These are phyloP conservation scores for Fusarium clavum DNA, from an alignment of 2,329 filamentous ascomycete genomes.

Conservation along the genomic window DNA sequence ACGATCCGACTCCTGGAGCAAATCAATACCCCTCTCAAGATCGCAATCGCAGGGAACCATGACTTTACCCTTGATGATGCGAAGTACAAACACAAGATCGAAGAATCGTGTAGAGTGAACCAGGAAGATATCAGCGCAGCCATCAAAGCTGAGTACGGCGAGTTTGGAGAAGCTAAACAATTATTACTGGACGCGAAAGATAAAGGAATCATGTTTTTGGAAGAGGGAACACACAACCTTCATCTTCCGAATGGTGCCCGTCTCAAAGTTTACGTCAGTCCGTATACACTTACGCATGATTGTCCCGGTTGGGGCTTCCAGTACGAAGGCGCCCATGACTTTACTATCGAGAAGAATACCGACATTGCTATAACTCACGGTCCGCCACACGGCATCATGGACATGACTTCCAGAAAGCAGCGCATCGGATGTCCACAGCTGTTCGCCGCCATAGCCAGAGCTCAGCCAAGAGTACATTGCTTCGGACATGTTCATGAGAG, in stretches of 20 bases:
- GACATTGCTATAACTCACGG: conserved; percentile 53
- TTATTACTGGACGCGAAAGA: conserved; percentile 44
- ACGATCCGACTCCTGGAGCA: conserved; percentile 53
- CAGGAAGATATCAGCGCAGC: conserved; percentile 6
- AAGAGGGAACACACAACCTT: conserved; percentile 58
- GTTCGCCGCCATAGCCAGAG: conserved; percentile 46
- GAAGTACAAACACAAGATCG: conserved; percentile 50
- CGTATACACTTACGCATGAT: conserved; percentile 56
- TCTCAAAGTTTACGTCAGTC: conserved; percentile 59
- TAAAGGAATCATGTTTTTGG: conserved; percentile 54
- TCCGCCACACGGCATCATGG: conserved; percentile 56
- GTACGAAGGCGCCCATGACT: conserved; percentile 50
- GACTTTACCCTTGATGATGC: conserved; percentile 58
- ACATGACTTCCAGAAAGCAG: conserved; percentile 48
- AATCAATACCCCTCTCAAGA: conserved; percentile 59
- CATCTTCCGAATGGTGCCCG: conserved; percentile 54
- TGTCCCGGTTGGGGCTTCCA: conserved; percentile 57
- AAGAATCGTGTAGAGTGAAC: conserved; percentile 22
- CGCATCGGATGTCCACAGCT: conserved; percentile 50
- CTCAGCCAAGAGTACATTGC: conserved; percentile 51
- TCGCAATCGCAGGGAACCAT: conserved; percentile 65
- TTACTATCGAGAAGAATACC: conserved; percentile 39
- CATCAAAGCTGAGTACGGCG: conserved; percentile 51
- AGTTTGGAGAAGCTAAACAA: conserved; percentile 50
- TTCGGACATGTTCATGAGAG: conserved; percentile 52